Percentiles rank a stretch among this genome's conserved stretches.
Conservation (phyloP, 2,329 filamentous ascomycete species). For the Aspergillus carbonarius region DNA sequence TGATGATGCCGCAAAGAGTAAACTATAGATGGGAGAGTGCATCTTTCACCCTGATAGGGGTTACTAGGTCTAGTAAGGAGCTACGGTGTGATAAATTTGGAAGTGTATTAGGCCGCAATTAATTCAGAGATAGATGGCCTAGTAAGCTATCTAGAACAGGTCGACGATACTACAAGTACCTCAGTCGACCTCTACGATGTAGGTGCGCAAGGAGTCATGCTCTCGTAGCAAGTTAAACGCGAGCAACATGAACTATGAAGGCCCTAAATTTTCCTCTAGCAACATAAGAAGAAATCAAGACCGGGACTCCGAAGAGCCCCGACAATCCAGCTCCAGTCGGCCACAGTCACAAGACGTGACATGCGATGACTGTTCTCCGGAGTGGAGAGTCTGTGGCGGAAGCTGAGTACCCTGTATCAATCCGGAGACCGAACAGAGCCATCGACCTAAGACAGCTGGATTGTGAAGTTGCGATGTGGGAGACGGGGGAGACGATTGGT, state of each 20-base stretch:
- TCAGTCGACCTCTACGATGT: conserved; percentile 22
- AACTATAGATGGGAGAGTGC: conserved; percentile 27
- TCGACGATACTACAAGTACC: not conserved
- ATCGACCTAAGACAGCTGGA: conserved; percentile 36
- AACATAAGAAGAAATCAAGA: conserved; percentile 24
- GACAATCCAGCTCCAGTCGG: conserved; percentile 42
- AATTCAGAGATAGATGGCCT: not conserved
- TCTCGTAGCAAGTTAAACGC: conserved; percentile 37
- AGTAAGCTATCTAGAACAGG: not conserved
- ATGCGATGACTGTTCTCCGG: conserved; percentile 37
- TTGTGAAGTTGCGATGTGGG: conserved; percentile 29
- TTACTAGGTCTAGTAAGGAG: not conserved
- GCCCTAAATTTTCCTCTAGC: conserved; percentile 42
- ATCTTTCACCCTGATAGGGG: not conserved
- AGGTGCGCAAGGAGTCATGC: conserved; percentile 50
- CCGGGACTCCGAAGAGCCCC: conserved; percentile 15
- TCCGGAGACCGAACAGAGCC: conserved; percentile 3
- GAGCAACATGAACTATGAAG: conserved; percentile 49
- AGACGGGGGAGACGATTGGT: not conserved
- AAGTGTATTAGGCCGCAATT: too few species aligned
- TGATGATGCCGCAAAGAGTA: conserved; percentile 55
- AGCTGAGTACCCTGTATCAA: conserved; percentile 7
- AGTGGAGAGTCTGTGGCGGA: conserved; percentile 32
- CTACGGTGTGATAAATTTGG: not conserved
- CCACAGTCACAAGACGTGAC: conserved; percentile 45